Conservation (phyloP, 345 rosid species). For the Toxicodendron radicans region DNA sequence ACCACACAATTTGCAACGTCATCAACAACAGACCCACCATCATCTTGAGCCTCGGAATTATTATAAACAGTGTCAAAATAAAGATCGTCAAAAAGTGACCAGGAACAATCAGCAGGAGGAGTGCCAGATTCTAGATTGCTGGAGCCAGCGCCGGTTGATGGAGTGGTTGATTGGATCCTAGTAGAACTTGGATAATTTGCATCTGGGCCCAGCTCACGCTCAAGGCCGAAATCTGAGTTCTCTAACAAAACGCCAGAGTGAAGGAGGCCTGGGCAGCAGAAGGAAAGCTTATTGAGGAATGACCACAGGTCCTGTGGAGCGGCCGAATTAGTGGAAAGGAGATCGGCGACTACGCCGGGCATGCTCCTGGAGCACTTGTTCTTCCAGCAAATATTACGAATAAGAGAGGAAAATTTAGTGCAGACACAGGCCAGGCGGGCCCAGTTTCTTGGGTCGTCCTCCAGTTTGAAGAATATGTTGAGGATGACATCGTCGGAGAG, state of each 20-base stretch:
- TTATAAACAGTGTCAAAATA: constrained; percentile 60
- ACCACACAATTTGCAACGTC: constrained; percentile 29
- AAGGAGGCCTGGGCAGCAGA: constrained; percentile 88
- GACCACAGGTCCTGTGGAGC: constrained; percentile 67
- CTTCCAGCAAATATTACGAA: constrained; percentile 70
- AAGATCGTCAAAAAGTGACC: constrained; percentile 89
- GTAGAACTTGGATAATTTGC: constrained; percentile 29
- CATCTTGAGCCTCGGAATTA: constrained; percentile 43
- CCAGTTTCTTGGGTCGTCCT: constrained; percentile 84
- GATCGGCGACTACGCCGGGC: constrained; percentile 74
- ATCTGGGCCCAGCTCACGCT: constrained; percentile 89
- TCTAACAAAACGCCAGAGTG: constrained; percentile 90
- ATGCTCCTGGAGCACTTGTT: constrained; percentile 49
- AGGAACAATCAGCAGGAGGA: constrained; percentile 29
- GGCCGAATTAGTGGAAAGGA: constrained; percentile 33
- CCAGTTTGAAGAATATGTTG: constrained; percentile 80
- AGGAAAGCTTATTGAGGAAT: constrained; percentile 73
- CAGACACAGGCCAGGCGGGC: constrained; percentile 85
- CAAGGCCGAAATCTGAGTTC: constrained; percentile 90
- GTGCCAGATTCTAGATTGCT: constrained; percentile 18
- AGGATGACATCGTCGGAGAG: constrained; percentile 82
- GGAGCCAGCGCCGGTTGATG: constrained; percentile 20
- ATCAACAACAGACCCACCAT: not conserved
- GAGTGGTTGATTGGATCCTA: not conserved
- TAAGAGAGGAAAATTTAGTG: constrained; percentile 74